These are phyloP conservation scores for Metschnikowia continentalis DNA, from an alignment of 805 yeast genomes.

Conservation along the genomic window DNA sequence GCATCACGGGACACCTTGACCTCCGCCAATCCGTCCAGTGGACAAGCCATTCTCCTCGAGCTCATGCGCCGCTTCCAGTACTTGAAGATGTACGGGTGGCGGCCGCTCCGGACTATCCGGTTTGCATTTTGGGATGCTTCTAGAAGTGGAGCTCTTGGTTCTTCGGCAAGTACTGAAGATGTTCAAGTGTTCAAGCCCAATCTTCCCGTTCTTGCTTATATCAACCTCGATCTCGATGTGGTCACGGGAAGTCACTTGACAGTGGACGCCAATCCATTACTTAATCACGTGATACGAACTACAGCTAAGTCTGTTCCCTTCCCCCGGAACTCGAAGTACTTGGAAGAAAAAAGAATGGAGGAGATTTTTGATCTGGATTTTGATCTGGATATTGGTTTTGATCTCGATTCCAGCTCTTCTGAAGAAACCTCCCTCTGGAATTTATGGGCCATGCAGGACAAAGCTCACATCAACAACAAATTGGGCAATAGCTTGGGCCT, in stretches of 20 bases:
- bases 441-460: conserved; percentile 36
- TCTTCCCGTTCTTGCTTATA: conserved; percentile 30
- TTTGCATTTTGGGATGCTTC: conserved; percentile 42
- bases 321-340: conserved; percentile 18
- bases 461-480: conserved; percentile 26
- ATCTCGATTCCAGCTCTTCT: no score
- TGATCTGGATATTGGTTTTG: no score
- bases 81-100: conserved; percentile 36
- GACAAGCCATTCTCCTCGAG: conserved; percentile 38
- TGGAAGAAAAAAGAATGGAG: conserved; percentile 4
- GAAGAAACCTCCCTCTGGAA: conserved; percentile 26
- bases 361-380: no score
- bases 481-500: conserved; percentile 24
- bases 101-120: conserved; percentile 36
- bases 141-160: conserved; percentile 31
- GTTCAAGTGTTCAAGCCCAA: conserved; percentile 17
- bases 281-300: conserved; percentile 27
- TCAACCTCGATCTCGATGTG: conserved; percentile 37
- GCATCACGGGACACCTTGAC: conserved; percentile 38
- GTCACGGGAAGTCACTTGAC: conserved; percentile 34
- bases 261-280: conserved; percentile 34
- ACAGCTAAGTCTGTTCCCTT: conserved; percentile 31
- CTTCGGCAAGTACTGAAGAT: conserved; percentile 22
- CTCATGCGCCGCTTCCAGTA: conserved; percentile 33
- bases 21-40: conserved; percentile 33